phyloP scores from a whole-genome alignment of 192 early-diverging fungal species.

The Coemansia sp. region DNA sequence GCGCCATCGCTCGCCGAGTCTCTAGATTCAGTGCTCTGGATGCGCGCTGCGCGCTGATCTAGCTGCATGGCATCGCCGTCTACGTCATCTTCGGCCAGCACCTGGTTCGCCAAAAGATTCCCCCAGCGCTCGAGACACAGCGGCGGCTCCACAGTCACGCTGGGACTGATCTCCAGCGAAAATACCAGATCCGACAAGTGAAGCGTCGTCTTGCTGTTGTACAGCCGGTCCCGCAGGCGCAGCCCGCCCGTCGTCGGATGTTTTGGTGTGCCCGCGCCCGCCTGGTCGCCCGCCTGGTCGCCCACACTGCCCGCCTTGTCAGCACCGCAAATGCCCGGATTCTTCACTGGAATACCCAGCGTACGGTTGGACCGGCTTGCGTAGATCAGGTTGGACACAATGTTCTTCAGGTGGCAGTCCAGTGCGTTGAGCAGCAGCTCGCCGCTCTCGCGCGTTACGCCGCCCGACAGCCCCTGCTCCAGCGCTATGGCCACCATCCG shows the following conservation, averaged over 20 bases:
- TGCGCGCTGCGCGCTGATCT: too few species aligned
- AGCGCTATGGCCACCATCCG: constrained; percentile 64
- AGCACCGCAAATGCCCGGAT: neutral
- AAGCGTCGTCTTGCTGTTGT: constrained; percentile 42
- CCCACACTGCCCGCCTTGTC: neutral
- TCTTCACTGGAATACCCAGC: constrained; percentile 49
- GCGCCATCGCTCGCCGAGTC: neutral
- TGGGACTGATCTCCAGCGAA: constrained; percentile 59
- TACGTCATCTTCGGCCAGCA: constrained; percentile 22
- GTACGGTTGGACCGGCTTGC: constrained; percentile 59
- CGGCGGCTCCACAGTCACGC: constrained; percentile 58
- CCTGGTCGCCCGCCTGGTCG: neutral
- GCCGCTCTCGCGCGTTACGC: constrained; percentile 56
- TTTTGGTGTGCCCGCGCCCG: neutral
- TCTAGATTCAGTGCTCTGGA: too few species aligned
- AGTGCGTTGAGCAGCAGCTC: constrained; percentile 62
- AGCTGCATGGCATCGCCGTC: constrained; percentile 8
- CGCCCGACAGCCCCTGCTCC: constrained; percentile 62
- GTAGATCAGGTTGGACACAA: constrained; percentile 62
- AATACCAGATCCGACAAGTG: constrained; percentile 58
- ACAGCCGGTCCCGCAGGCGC: constrained; percentile 43
- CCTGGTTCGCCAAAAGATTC: constrained; percentile 53
- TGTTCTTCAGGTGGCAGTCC: constrained; percentile 65
- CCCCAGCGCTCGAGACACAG: constrained; percentile 55
- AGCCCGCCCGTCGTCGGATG: constrained; percentile 32